Base-by-base conservation (phyloP, 306 rosid genomes). In the Inga leiocalycina region DNA sequence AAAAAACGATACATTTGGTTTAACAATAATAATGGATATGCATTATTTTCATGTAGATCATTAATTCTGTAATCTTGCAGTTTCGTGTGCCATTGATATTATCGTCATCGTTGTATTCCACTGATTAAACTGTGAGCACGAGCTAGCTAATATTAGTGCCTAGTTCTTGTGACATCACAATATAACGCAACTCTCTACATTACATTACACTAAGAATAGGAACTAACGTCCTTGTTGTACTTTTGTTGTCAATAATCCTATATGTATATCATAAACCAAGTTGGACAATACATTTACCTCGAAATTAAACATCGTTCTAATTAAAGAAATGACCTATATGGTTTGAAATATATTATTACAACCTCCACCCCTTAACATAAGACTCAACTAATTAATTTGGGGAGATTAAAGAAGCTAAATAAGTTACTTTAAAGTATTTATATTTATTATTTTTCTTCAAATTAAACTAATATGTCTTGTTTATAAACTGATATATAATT, bases 171-270 rank as follows among this genome's bases (percentile, higher is more conserved):
- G 11, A 75, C 16, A 12, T 24, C 2, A 45, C 49, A 37, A 39
- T 9, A 17, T 9, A 39, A 52, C 65, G 37, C 20, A n/a, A 73
- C 12, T 15, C n/a, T 48, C 78, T 13, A 34, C 32, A 35, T 61
- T n/a, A 37, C 41, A 37, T 39, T 39, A 6, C 43, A 39, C 43
- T 39, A 37, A 71, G 9, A 72, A 76, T 85, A 14, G 84, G 16
- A 76, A 79, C 66, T 46, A 76, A 75, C 84, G 82, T 71, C 65
- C 76, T n/a, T 75, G 77, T 64, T 83, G 22, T 65, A 14, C 43
- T 34, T 15, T 14, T 66, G 72, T 16, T 17, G 72, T 35, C 4
- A 24, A 59, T 59, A 65, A 66, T 66, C 22, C 71, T 34, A 15
- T 27, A 39, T 39, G 8, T 6, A 39, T 5, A 64, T 64, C 39